These are phyloP conservation scores for Kodamaea leandrae DNA, from an alignment of 805 yeast species.

Conservation along the genomic window DNA sequence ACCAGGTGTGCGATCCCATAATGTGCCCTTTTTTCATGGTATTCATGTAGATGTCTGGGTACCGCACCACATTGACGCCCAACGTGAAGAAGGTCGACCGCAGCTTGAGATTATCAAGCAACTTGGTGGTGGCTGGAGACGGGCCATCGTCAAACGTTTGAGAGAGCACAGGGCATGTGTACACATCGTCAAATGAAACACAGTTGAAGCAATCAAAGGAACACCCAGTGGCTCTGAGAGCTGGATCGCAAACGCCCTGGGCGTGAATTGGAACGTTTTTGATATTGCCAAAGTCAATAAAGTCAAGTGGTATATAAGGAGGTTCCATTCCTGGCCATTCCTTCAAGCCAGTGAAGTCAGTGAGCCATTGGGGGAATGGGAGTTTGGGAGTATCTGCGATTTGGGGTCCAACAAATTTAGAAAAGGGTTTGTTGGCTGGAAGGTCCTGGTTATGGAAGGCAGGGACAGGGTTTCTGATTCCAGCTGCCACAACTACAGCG, in stretches of 20 bases:
- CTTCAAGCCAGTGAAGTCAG: constrained; percentile 65
- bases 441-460: too few relatives aligned
- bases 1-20: constrained; percentile 89
- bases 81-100: constrained; percentile 81
- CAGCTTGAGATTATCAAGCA: constrained; percentile 50
- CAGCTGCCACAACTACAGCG: too few relatives aligned
- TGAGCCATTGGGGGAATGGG: constrained; percentile 79
- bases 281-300: constrained; percentile 54
- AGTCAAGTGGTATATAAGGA: constrained; percentile 80
- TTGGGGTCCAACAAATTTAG: neutral
- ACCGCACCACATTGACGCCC: constrained; percentile 75
- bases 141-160: constrained; percentile 98
- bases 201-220: constrained; percentile 87
- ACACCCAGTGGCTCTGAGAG: constrained; percentile 42
- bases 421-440: too few relatives aligned
- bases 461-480: too few relatives aligned
- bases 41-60: constrained; percentile 67
- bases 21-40: constrained; percentile 67
- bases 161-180: constrained; percentile 67
- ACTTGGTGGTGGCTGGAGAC: constrained; percentile 59
- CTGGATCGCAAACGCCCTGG: constrained; percentile 57
- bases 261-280: constrained; percentile 48
- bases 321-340: constrained; percentile 88
- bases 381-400: constrained; percentile 7
- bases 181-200: constrained; percentile 70